Evolutionary conservation across 805 yeast species (phyloP), one percentile per base, ranked within the genome.

Genomic region (Wickerhamomyces bisporus): DNA sequence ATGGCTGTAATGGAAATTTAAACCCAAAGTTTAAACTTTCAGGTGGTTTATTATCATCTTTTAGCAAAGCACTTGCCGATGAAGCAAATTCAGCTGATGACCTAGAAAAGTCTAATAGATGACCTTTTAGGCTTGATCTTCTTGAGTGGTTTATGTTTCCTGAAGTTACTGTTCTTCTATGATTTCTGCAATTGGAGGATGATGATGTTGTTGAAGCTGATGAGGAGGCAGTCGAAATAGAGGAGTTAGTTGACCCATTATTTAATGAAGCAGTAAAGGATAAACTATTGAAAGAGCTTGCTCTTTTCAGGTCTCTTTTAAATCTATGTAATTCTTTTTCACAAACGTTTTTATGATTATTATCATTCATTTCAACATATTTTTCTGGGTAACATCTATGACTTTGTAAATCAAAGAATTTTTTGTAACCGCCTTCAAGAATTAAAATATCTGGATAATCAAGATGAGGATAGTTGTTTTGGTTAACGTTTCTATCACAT

Each of bases 381-480:
- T 75, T 78, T 48, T 77, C 84, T 2, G 95, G 95, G 43, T 57
- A 66, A 56, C 97, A 88, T 31, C 79, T 65, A 17, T 58, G 60
- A 33, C 75, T 68, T 55, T 69, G 77, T 23, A 60, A 58, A 34
- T 79, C 79, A 60, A 70, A 89, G 54, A 89, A 93, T 27, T 69
- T 68, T 56, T 81, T 80, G 67, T 93, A 93, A 11, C 98, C 98
- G 21, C 98, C 98, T 45, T 87, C 85, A 32, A 93, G 68, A 25
- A 93, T 78, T 26, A 86, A 79, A 30, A 93, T 78, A 62, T 93
- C 96, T 3, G 98, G 98, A 56, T 82, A 93, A 46, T 75, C 76
- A 40, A 93, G 67, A 43, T 73, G 66, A 0, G 98, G 98, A 61
- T 93, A 93, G 43, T 73, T 68, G 40, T 81, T 78, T 44, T 77